A percentile compares a stretch with the other conserved stretches of the same genome.
Conservation (phyloP, 139 green algal genomes). For the Tetratostichococcus sp. region DNA sequence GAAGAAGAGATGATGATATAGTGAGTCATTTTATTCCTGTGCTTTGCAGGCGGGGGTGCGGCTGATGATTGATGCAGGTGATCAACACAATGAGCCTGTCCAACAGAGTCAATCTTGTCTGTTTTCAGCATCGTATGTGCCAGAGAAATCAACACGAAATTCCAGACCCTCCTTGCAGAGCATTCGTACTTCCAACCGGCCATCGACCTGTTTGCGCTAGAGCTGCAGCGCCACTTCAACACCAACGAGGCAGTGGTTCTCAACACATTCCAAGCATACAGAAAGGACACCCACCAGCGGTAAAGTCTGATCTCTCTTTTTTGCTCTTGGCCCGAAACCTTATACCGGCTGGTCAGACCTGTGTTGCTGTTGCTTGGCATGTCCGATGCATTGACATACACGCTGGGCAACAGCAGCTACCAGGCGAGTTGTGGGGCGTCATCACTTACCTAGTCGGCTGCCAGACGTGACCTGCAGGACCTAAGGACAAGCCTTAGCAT, state of each 20-base stretch:
- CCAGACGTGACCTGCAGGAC: too few relatives aligned
- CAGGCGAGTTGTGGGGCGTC: not conserved
- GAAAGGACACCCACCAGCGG: not conserved
- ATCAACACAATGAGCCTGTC: too few relatives aligned
- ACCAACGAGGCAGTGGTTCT: slow-evolving; percentile 34
- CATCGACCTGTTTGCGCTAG: slow-evolving; percentile 62
- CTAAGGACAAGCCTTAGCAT: not conserved
- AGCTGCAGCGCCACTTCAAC: slow-evolving; percentile 64
- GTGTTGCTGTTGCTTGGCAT: slow-evolving; percentile 81
- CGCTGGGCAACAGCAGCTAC: slow-evolving; percentile 35
- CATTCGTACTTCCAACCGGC: slow-evolving; percentile 72
- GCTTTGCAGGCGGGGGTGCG: slow-evolving; percentile 27
- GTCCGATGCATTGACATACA: slow-evolving; percentile 64
- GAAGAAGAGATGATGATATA: too few relatives aligned
- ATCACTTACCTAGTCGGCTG: too few relatives aligned
- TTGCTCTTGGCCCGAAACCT: too few relatives aligned
- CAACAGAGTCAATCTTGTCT: too few relatives aligned
- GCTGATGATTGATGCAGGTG: slow-evolving; percentile 71
- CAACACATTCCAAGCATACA: slow-evolving; percentile 65
- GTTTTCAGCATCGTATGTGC: too few relatives aligned
- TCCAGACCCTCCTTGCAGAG: slow-evolving; percentile 71
- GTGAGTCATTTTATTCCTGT: not conserved
- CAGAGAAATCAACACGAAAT: too few relatives aligned
- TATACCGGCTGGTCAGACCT: slow-evolving; percentile 34
- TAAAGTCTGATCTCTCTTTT: not conserved